Evolutionary conservation across 1,284 basidiomycete species (phyloP), one percentile per base, ranked within the genome.

Genomic region (Golubevia sp.): DNA sequence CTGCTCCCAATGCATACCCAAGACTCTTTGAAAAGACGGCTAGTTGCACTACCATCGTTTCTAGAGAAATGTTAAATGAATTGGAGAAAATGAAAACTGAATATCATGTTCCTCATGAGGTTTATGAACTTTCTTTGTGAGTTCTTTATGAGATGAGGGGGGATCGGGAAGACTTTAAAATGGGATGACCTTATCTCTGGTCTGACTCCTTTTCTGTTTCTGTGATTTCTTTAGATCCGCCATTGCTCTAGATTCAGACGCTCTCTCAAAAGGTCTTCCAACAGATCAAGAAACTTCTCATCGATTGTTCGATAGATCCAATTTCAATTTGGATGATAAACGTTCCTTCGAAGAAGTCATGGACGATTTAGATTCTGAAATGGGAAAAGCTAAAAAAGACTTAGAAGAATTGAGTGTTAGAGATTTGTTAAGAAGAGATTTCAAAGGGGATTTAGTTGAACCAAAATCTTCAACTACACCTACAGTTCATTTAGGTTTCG

Each of bases 371-470:
- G 73, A 75, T 58, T 56, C 68, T 18, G 73, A 81, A 25, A 61
- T 85, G 30, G 66, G 65, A 20, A 63, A 62, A 21, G 79, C 83
- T 24, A 74, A 82, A 55, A 73, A 72, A n/a, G 72, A 74, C n/a
- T 67, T 85, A 3, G 72, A 72, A 7, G 67, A 61, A 13, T 70
- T 85, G 13, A 72, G 72, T 49, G 55, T 85, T 3, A 63, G 84
- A 4, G 76, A 74, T 56, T 62, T 85, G 52, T 62, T 85, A 2
- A 71, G 84, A 7, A 63, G 84, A 3, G 84, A 85, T 61, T 84
- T 82, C 82, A 85, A 85, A 62, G 82, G 79, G 1, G 79, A 81
- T 54, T 68, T 73, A 57, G 68, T 23, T 34, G 64, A 48, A 6
- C 30, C 44, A 21, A 61, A 38, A 38, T 38, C 5, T 38, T 38